A percentile compares a stretch with the other conserved stretches of the same genome.
Conservation (phyloP, 164 flowering plant species). For the Pachysandra terminalis region DNA sequence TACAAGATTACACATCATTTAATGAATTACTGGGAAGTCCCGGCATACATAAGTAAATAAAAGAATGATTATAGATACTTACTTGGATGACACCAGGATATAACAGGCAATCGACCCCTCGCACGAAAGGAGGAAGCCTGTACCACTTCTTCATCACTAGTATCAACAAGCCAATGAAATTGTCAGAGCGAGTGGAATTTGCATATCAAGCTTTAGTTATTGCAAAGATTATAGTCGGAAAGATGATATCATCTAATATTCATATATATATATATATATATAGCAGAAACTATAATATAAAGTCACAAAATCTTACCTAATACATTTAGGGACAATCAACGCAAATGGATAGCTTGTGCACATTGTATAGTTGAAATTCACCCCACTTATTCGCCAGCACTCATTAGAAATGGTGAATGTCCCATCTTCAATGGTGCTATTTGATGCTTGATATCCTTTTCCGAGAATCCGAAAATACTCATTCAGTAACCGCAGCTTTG, state of each 20-base stretch:
- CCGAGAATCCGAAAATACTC: slow-evolving; percentile 93
- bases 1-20: slow-evolving; percentile 22
- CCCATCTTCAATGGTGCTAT: slow-evolving; percentile 52
- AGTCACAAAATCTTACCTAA: slow-evolving; percentile 45
- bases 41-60: neutral
- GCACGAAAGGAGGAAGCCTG: slow-evolving; percentile 91
- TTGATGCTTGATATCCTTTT: slow-evolving; percentile 40
- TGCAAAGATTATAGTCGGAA: neutral
- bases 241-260: neutral
- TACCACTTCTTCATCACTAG: slow-evolving; percentile 76
- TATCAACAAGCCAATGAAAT: slow-evolving; percentile 15
- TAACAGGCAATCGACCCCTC: slow-evolving; percentile 81
- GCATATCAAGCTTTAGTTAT: neutral
- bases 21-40: slow-evolving; percentile 4
- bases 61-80: slow-evolving; percentile 2
- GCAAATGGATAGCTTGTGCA: slow-evolving; percentile 91
- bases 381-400: slow-evolving; percentile 80
- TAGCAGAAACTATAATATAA: neutral
- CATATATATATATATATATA: neutral
- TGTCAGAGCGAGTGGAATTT: slow-evolving; percentile 1
- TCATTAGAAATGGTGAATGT: slow-evolving; percentile 67
- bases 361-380: slow-evolving; percentile 73
- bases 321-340: slow-evolving; percentile 72
- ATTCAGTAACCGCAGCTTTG: slow-evolving; percentile 75
- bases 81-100: slow-evolving; percentile 96